phyloP scores from a whole-genome alignment of 495 filamentous ascomycete genomes.

The Umbilicaria muhlenbergii region DNA sequence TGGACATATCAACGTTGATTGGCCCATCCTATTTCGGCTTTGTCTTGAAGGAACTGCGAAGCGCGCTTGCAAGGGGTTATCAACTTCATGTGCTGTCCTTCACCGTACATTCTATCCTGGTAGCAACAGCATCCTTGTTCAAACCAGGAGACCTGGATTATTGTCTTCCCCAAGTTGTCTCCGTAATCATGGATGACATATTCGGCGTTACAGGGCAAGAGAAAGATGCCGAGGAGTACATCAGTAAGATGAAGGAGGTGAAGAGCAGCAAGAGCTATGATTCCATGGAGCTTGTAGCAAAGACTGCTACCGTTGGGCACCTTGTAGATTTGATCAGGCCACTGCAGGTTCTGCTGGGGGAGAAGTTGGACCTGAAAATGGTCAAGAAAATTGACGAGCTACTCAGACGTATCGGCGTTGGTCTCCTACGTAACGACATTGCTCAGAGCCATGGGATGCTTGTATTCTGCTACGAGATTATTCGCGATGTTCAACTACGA shows the following conservation, averaged over 20 bases:
- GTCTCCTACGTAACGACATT: slow-evolving; percentile 62
- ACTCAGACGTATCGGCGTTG: slow-evolving; percentile 64
- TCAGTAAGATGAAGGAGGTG: slow-evolving; percentile 90
- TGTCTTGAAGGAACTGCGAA: slow-evolving; percentile 79
- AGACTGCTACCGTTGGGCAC: slow-evolving; percentile 54
- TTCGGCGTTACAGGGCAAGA: slow-evolving; percentile 94
- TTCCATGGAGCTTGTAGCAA: slow-evolving; percentile 86
- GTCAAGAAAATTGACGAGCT: slow-evolving; percentile 84
- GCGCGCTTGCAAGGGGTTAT: slow-evolving; percentile 66
- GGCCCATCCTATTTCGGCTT: slow-evolving; percentile 77
- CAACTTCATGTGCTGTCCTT: slow-evolving; percentile 93
- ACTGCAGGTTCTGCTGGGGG: slow-evolving; percentile 56
- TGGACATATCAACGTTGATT: slow-evolving; percentile 61
- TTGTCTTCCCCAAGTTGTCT: slow-evolving; percentile 59
- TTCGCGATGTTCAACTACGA: slow-evolving; percentile 65
- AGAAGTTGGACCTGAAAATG: slow-evolving; percentile 66
- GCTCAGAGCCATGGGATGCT: slow-evolving; percentile 63
- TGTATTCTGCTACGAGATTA: slow-evolving; percentile 85
- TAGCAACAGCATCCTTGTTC: slow-evolving; percentile 56
- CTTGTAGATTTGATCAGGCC: slow-evolving; percentile 65
- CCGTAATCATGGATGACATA: slow-evolving; percentile 91
- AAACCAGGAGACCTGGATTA: slow-evolving; percentile 77
- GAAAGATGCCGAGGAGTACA: slow-evolving; percentile 92
- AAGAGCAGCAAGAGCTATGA: slow-evolving; percentile 96
- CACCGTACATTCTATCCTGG: slow-evolving; percentile 83